phyloP scores from a whole-genome alignment of 1,139 yeast species.

The Pichia kudriavzevii region DNA sequence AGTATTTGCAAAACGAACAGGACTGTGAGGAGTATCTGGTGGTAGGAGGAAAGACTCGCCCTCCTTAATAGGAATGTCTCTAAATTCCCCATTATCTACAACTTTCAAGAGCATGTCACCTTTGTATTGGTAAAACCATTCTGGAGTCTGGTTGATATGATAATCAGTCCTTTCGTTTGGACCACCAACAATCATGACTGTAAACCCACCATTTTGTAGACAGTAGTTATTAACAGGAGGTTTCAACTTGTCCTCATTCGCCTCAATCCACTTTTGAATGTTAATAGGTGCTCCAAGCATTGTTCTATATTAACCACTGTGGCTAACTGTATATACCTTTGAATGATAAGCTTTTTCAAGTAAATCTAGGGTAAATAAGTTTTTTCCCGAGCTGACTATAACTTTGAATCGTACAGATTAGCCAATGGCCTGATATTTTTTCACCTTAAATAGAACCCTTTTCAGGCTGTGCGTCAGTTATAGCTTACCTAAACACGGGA shows the following conservation, averaged over 20 bases:
- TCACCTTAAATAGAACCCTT: too few relatives aligned
- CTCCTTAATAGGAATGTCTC: conserved; percentile 67
- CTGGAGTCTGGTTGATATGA: conserved; percentile 91
- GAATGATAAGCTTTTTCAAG: too few relatives aligned
- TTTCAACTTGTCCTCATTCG: conserved; percentile 64
- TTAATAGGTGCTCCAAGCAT: conserved; percentile 71
- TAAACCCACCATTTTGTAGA: conserved; percentile 84
- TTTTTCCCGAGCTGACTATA: too few relatives aligned
- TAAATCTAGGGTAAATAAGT: too few relatives aligned
- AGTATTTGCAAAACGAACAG: conserved; percentile 78
- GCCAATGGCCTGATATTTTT: too few relatives aligned
- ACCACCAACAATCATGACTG: conserved; percentile 92
- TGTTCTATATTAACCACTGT: neutral
- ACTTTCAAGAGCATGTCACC: conserved; percentile 82
- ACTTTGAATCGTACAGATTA: too few relatives aligned
- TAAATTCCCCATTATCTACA: conserved; percentile 74
- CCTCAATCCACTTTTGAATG: conserved; percentile 71
- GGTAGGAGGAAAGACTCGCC: conserved; percentile 87
- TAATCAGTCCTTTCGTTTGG: conserved; percentile 92
- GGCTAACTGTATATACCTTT: too few relatives aligned
- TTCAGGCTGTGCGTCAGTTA: too few relatives aligned
- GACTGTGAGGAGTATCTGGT: conserved; percentile 81
- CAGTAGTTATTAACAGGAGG: conserved; percentile 94
- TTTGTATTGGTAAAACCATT: conserved; percentile 82
- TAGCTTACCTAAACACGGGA: too few relatives aligned